Evolutionary conservation across 768 basidiomycete species (phyloP), one percentile per base, ranked within the genome.

Genomic region (Cystobasidium ongulense): DNA sequence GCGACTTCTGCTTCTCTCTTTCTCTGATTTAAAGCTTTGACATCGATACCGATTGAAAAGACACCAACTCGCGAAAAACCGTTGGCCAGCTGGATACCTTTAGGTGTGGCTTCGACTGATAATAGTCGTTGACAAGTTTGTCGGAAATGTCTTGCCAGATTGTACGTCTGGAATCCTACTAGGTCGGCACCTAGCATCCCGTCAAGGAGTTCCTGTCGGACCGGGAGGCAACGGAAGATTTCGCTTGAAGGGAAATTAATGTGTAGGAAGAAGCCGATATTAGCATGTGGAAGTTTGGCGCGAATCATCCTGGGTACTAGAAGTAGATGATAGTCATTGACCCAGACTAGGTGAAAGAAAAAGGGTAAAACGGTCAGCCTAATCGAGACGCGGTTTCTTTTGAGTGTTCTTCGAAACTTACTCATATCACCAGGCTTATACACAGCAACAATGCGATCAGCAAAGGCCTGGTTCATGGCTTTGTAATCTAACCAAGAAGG

Each of bases 121-220:
- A 92, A 93, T 1, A 97, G 92, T n/a, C 94, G 89, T 63, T 96
- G 88, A 80, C 94, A 97, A 0, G 92, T 91, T 21, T 91, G 93
- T 33, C 87, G 88, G 82, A 99, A 99, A 82, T 98, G 95, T 5
- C 95, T 87, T 11, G 90, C 88, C 83, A 96, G 95, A 1, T 92
- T 93, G 81, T 95, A 96, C 0, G 94, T 96, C 84, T 92, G 91
- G 90, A 99, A 98, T 81, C 91, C 94, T 62, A 97, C 88, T 38
- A 96, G 86, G 82, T 96, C 93, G 62, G 95, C 92, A 35, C 94
- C 93, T 54, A 98, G 88, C 91, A 99, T 96, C 41, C 95, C 96
- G 76, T 97, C 92, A 29, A 99, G 85, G 74, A 98, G 91, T 82
- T 97, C 93, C 78, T 90, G 90, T 59, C 95, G 87, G 62, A 88